phyloP scores from a whole-genome alignment of 129 eudicot species.

The Oenanthe sinensis region DNA sequence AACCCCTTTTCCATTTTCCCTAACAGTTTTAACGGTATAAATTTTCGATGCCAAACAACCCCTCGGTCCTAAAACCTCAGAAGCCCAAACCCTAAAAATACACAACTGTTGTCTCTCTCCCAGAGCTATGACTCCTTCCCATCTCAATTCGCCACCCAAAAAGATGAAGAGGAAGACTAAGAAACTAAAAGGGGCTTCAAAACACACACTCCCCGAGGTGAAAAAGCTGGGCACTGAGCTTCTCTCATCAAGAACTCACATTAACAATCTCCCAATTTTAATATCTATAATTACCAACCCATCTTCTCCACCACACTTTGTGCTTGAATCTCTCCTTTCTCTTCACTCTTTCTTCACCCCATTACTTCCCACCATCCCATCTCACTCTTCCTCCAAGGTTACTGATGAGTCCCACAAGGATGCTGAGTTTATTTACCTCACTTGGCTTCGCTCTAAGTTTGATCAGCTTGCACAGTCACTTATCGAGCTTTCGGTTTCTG shows the following conservation, averaged over 20 bases:
- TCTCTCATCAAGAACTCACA: slow-evolving; percentile 59
- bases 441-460: slow-evolving; percentile 80
- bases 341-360: slow-evolving; percentile 85
- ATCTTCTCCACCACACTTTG: slow-evolving; percentile 37
- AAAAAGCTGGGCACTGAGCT: slow-evolving; percentile 56
- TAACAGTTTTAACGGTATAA: too few species aligned
- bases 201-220: slow-evolving; percentile 40
- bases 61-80: too few species aligned
- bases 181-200: slow-evolving; percentile 32
- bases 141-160: background rate
- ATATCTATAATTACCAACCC: slow-evolving; percentile 32
- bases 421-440: slow-evolving; percentile 49
- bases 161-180: slow-evolving; percentile 31
- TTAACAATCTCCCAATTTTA: slow-evolving; percentile 71
- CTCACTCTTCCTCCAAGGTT: slow-evolving; percentile 11
- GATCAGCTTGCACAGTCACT: slow-evolving; percentile 48
- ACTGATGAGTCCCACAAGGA: slow-evolving; percentile 16
- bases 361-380: slow-evolving; percentile 47
- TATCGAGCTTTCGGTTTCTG: slow-evolving; percentile 34
- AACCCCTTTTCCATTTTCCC: too few species aligned
- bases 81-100: too few species aligned
- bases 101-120: background rate
- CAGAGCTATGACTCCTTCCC: slow-evolving; percentile 1
- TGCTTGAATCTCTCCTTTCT: slow-evolving; percentile 68
- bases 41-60: too few species aligned